Evolutionary conservation across 176 grass and related monocot genomes (phyloP).

Genomic region (Carex littledalei): DNA sequence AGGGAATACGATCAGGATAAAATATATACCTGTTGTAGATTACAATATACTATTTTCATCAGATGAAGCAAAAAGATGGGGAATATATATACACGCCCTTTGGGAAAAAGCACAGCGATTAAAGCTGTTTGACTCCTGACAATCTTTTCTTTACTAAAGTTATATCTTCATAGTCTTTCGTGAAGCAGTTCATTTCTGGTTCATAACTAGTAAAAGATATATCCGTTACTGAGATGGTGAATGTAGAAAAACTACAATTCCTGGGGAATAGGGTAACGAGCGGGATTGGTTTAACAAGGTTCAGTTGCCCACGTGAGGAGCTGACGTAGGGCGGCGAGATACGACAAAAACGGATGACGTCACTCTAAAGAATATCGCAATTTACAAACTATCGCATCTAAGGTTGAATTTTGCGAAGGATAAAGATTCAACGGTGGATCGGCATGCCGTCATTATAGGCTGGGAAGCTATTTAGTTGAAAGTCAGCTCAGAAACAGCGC

Average conservation of each 20-base stretch:
- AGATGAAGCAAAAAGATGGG: not conserved
- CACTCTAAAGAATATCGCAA: not conserved
- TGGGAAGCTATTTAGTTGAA: not conserved
- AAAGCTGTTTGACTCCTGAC: not conserved
- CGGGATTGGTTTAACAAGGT: constrained; percentile 5
- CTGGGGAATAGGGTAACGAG: not conserved
- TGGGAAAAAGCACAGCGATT: not conserved
- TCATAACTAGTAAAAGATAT: not conserved
- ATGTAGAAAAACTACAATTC: not conserved
- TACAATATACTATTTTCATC: not conserved
- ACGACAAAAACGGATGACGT: constrained; percentile 1
- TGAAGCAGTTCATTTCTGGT: not conserved
- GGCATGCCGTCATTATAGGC: not conserved
- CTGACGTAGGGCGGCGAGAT: constrained; percentile 58
- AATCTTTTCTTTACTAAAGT: too few species aligned
- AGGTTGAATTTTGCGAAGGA: not conserved
- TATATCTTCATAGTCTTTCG: not conserved
- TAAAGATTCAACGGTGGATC: not conserved
- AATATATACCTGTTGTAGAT: not conserved
- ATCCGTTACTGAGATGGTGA: not conserved
- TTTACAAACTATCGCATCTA: not conserved
- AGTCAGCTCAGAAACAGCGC: not conserved
- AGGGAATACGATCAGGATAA: not conserved
- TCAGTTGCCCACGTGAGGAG: not conserved
- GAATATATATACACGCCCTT: constrained; percentile 6